Conservation (phyloP, 306 rosid species). For the Potentilla sterilis region DNA sequence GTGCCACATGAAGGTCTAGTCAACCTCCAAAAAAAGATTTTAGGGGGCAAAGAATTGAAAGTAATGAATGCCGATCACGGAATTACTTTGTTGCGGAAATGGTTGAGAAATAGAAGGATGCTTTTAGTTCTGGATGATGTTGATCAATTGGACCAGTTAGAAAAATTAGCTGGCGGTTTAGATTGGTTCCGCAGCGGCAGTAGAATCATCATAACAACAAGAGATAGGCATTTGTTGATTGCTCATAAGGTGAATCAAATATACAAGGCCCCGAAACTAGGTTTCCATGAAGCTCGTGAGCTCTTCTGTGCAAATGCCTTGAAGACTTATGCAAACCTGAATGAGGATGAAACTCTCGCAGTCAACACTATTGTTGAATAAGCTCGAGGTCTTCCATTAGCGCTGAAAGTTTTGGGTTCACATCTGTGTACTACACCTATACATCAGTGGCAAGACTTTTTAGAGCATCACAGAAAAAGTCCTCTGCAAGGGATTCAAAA, state of each 20-base stretch:
- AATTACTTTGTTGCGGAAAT: background rate
- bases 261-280: background rate
- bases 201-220: slow-evolving; percentile 22
- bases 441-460: slow-evolving; percentile 34
- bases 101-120: background rate
- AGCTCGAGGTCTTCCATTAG: slow-evolving; percentile 31
- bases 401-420: slow-evolving; percentile 40
- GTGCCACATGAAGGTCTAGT: background rate
- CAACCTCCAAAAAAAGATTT: background rate
- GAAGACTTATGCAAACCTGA: background rate
- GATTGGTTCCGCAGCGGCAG: background rate
- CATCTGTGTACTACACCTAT: slow-evolving; percentile 17
- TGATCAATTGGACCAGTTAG: background rate
- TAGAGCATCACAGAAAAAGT: background rate
- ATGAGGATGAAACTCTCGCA: background rate
- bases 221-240: background rate
- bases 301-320: background rate
- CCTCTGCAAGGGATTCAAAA: background rate
- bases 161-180: background rate
- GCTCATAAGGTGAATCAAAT: background rate
- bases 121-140: slow-evolving; percentile 20
- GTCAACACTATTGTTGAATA: background rate
- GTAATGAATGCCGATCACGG: background rate
- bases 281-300: background rate
- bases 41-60: background rate